Percentiles rank a stretch among this genome's conserved stretches.
Conservation (phyloP, 1,284 basidiomycete genomes). For the Omphalotus olearius region DNA sequence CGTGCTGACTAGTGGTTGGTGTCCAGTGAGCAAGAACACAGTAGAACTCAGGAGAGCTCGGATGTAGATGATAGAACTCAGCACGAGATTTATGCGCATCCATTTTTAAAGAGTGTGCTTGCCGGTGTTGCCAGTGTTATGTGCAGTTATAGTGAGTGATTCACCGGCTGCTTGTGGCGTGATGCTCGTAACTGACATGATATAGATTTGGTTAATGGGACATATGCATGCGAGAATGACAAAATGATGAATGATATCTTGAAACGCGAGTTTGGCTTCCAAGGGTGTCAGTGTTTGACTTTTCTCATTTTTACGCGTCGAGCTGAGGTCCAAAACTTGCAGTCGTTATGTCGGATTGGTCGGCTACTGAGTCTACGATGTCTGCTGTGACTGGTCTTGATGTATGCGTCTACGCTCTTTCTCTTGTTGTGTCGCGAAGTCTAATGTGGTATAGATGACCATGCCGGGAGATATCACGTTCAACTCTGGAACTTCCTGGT, state of each 20-base stretch:
- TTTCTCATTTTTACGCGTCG: neutral
- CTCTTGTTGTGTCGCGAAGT: neutral
- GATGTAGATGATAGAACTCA: conserved; percentile 77
- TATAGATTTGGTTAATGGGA: conserved; percentile 66
- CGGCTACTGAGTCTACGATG: conserved; percentile 39
- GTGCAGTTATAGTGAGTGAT: conserved; percentile 60
- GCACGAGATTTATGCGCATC: conserved; percentile 70
- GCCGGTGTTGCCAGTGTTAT: conserved; percentile 76
- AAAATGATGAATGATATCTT: conserved; percentile 73
- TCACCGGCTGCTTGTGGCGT: neutral
- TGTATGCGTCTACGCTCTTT: conserved; percentile 30
- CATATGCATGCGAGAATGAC: conserved; percentile 77
- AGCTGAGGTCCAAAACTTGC: neutral
- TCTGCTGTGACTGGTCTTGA: conserved; percentile 66
- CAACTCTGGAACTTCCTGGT: conserved; percentile 47
- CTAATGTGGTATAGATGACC: conserved; percentile 47
- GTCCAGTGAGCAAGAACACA: conserved; percentile 63
- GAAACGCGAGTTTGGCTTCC: conserved; percentile 79
- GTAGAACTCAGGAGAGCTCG: conserved; percentile 48
- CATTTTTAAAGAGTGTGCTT: conserved; percentile 72
- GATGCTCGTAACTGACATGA: neutral
- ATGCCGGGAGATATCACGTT: conserved; percentile 72
- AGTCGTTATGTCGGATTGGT: conserved; percentile 57
- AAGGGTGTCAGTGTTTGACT: conserved; percentile 49
- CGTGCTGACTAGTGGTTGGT: conserved; percentile 2